phyloP scores from a whole-genome alignment of 2,329 filamentous ascomycete species.

The Trichoderma atrobrunneum region DNA sequence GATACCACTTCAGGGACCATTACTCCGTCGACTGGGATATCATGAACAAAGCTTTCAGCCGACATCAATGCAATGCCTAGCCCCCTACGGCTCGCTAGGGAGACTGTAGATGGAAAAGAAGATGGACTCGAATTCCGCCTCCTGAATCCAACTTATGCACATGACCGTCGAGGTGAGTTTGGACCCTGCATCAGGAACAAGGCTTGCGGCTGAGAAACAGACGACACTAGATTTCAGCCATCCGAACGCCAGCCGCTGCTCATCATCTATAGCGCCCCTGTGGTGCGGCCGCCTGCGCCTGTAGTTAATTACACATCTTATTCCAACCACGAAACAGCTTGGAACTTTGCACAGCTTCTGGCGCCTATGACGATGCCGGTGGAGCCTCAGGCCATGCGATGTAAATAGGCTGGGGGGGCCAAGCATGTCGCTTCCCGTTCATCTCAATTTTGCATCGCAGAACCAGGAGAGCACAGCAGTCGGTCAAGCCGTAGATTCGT shows the following conservation, averaged over 20 bases:
- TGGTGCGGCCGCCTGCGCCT: constrained; percentile 11
- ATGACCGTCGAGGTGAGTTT: not conserved
- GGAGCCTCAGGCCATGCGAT: constrained; percentile 16
- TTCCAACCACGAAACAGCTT: not conserved
- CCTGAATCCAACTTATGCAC: not conserved
- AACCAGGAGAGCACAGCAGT: constrained; percentile 7
- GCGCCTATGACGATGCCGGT: constrained; percentile 17
- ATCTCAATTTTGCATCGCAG: constrained; percentile 13
- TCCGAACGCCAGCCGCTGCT: not conserved
- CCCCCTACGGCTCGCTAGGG: not conserved
- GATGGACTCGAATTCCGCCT: not conserved
- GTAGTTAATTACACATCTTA: constrained; percentile 9
- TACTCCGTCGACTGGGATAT: not conserved
- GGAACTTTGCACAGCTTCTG: constrained; percentile 7
- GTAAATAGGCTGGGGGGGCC: not conserved
- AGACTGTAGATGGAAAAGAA: not conserved
- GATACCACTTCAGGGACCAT: constrained; percentile 7
- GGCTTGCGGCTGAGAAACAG: constrained; percentile 15
- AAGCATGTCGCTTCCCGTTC: constrained; percentile 14
- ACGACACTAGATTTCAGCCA: not conserved
- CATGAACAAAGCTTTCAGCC: not conserved
- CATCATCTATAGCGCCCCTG: not conserved
- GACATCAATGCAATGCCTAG: not conserved
- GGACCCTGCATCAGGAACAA: not conserved
- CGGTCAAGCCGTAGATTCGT: constrained; percentile 13